Percentiles rank a stretch among this genome's conserved stretches.
Conservation (phyloP, 805 yeast species). For the Maudiozyma pseudohumilis region DNA sequence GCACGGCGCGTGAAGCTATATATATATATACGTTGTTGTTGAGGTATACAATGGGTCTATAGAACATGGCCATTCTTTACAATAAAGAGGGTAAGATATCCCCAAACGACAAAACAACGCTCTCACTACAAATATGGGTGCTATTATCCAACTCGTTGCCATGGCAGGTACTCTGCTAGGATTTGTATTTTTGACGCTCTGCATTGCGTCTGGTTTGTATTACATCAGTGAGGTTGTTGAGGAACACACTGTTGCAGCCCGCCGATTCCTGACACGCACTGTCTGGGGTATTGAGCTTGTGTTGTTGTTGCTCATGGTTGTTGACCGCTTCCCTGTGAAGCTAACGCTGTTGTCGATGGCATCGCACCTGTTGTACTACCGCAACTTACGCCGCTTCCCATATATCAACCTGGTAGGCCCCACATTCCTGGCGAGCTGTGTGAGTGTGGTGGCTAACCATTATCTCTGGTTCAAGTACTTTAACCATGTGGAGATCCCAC, state of each 20-base stretch:
- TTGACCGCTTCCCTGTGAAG: conserved; percentile 73
- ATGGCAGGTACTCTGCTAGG: conserved; percentile 53
- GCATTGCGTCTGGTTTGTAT: conserved; percentile 85
- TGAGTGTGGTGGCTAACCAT: conserved; percentile 69
- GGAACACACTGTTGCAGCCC: conserved; percentile 83
- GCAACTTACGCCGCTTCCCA: conserved; percentile 75
- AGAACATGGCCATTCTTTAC: too few relatives aligned
- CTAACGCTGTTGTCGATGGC: conserved; percentile 56
- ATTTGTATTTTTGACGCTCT: conserved; percentile 48
- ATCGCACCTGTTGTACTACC: conserved; percentile 64
- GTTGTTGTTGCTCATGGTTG: conserved; percentile 47
- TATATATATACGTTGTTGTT: too few relatives aligned
- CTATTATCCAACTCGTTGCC: conserved; percentile 44
- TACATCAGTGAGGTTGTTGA: conserved; percentile 88
- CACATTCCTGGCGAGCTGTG: conserved; percentile 58
- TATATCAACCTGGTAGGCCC: conserved; percentile 67
- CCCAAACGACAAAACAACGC: too few relatives aligned
- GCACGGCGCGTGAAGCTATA: too few relatives aligned
- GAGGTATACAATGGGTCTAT: too few relatives aligned
- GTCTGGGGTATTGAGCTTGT: conserved; percentile 52
- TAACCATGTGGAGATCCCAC: conserved; percentile 55
- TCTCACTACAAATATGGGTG: too few relatives aligned
- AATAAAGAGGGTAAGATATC: too few relatives aligned
- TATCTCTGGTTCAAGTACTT: conserved; percentile 85
- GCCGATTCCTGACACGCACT: conserved; percentile 50